phyloP scores from a whole-genome alignment of 257 asterid genomes.

The Solanum chmielewskii region DNA sequence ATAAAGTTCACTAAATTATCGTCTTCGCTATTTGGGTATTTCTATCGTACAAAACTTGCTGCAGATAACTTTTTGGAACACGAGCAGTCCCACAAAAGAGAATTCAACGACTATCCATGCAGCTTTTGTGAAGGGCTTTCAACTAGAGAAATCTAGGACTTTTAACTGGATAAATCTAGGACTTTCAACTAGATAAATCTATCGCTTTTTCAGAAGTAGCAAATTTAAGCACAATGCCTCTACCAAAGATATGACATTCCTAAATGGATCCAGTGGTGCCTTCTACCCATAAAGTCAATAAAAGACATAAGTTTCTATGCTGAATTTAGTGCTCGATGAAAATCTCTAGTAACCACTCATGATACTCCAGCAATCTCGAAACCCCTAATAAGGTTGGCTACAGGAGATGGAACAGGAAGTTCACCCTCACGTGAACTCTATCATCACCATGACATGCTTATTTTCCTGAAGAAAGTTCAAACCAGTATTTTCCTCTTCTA shows the following conservation, averaged over 20 bases:
- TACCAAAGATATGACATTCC: constrained; percentile 20
- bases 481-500: constrained; percentile 12
- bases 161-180: no score
- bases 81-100: neutral
- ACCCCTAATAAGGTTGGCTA: neutral
- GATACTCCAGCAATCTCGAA: constrained; percentile 5
- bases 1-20: neutral
- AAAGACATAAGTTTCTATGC: neutral
- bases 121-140: no score
- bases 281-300: constrained; percentile 6
- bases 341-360: neutral
- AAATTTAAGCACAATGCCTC: constrained; percentile 20
- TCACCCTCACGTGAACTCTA: constrained; percentile 7
- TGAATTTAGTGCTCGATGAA: neutral
- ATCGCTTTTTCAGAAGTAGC: no score
- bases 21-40: neutral
- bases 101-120: no score
- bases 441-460: constrained; percentile 10
- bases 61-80: neutral
- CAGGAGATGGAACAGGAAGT: neutral
- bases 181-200: no score
- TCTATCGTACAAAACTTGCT: neutral
- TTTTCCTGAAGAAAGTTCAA: neutral
- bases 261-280: neutral
- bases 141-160: no score